Conservation (phyloP, 768 basidiomycete genomes). For the Suillus luteus region DNA sequence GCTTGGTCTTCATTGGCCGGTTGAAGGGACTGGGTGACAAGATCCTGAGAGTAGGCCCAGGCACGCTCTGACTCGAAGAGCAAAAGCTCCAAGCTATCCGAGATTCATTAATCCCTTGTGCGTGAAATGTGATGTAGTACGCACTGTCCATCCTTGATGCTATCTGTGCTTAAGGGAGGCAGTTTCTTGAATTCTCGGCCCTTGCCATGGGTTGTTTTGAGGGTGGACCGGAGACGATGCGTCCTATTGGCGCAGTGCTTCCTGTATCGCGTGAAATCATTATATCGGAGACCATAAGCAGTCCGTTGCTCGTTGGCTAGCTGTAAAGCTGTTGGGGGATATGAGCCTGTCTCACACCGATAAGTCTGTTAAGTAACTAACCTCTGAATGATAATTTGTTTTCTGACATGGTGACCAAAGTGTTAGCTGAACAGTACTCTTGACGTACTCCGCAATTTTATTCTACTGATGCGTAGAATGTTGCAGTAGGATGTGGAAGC, state of each 20-base stretch:
- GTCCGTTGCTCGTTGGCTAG: slow-evolving; percentile 87
- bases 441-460: not conserved
- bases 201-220: slow-evolving; percentile 87
- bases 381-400: slow-evolving; percentile 42
- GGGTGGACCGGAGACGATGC: slow-evolving; percentile 79
- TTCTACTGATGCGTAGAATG: slow-evolving; percentile 15
- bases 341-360: slow-evolving; percentile 7
- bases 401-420: slow-evolving; percentile 24
- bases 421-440: not conserved
- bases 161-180: slow-evolving; percentile 65
- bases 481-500: slow-evolving; percentile 22
- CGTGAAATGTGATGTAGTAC: slow-evolving; percentile 27
- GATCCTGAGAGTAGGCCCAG: slow-evolving; percentile 87
- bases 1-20: slow-evolving; percentile 54
- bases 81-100: slow-evolving; percentile 71
- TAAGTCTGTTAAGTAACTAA: slow-evolving; percentile 19
- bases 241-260: slow-evolving; percentile 93
- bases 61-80: slow-evolving; percentile 92
- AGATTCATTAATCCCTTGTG: not conserved
- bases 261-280: slow-evolving; percentile 87
- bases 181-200: slow-evolving; percentile 89
- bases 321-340: slow-evolving; percentile 62
- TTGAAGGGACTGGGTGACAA: slow-evolving; percentile 52
- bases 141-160: slow-evolving; percentile 83
- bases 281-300: slow-evolving; percentile 89